These are phyloP conservation scores for Cutaneotrichosporon dermatis DNA, from an alignment of 1,284 basidiomycete species.

Conservation along the genomic window DNA sequence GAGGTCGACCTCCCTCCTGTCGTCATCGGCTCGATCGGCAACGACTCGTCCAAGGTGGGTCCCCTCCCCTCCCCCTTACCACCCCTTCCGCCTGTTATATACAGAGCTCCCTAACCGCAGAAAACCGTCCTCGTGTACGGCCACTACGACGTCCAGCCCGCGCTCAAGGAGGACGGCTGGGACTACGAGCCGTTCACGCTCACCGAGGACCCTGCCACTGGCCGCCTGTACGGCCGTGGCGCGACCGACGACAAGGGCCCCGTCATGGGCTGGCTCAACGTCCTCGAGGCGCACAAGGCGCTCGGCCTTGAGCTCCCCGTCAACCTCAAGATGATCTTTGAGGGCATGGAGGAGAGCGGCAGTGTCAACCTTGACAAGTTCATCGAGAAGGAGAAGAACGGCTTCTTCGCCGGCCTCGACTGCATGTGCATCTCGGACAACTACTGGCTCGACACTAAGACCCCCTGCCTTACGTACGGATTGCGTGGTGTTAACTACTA, in stretches of 20 bases:
- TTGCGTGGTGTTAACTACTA: conserved; percentile 84
- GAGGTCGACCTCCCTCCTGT: conserved; percentile 77
- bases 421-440: conserved; percentile 79
- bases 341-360: conserved; percentile 98
- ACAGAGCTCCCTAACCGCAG: conserved; percentile 29
- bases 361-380: conserved; percentile 90
- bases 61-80: too few relatives aligned
- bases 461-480: conserved; percentile 52
- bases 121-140: conserved; percentile 91
- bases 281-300: conserved; percentile 78
- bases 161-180: conserved; percentile 79
- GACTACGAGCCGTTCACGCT: conserved; percentile 84
- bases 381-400: conserved; percentile 72
- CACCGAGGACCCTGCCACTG: conserved; percentile 55
- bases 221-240: conserved; percentile 75
- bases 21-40: conserved; percentile 77
- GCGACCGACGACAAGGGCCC: conserved; percentile 92
- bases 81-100: too few relatives aligned
- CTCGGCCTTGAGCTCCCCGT: conserved; percentile 78
- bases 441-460: conserved; percentile 52
- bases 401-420: conserved; percentile 87
- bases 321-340: conserved; percentile 91
- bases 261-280: conserved; percentile 89
- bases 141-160: conserved; percentile 60
- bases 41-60: conserved; percentile 65